phyloP scores from a whole-genome alignment of 2,329 filamentous ascomycete species.

The Exophiala bonariae region DNA sequence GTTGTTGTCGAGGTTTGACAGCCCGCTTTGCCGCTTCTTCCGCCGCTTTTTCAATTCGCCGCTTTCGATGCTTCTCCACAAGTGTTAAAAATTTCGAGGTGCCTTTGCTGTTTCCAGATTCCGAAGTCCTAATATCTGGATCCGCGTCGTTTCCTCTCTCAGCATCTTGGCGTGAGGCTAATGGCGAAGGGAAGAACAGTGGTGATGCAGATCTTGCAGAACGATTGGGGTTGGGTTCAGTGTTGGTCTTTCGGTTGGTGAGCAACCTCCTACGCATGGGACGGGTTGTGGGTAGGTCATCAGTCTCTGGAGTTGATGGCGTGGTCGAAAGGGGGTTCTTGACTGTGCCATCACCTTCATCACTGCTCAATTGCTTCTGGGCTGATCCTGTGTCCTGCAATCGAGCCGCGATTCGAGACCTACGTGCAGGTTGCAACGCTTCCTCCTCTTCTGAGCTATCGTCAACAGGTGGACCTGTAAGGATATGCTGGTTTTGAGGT shows the following conservation, averaged over 20 bases:
- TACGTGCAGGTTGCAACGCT: slow-evolving; percentile 49
- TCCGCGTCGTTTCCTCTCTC: slow-evolving; percentile 25
- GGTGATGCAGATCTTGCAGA: slow-evolving; percentile 34
- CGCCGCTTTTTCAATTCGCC: slow-evolving; percentile 67
- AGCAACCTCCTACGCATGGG: slow-evolving; percentile 32
- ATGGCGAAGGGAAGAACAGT: slow-evolving; percentile 45
- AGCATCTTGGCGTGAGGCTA: slow-evolving; percentile 17
- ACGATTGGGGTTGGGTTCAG: slow-evolving; percentile 29
- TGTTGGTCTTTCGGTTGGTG: slow-evolving; percentile 32
- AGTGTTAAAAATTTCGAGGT: slow-evolving; percentile 69
- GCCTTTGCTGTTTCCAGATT: slow-evolving; percentile 23
- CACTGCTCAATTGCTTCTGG: neutral
- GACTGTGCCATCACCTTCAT: slow-evolving; percentile 12
- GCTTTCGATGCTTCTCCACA: slow-evolving; percentile 70
- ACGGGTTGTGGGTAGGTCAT: slow-evolving; percentile 33
- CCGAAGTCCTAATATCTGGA: slow-evolving; percentile 22
- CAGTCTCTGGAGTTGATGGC: slow-evolving; percentile 11
- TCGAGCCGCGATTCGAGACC: slow-evolving; percentile 64
- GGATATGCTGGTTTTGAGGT: neutral
- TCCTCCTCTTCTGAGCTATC: slow-evolving; percentile 49
- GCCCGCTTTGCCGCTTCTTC: slow-evolving; percentile 45
- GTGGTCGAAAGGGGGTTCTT: neutral
- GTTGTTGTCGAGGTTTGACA: slow-evolving; percentile 32
- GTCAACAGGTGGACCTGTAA: slow-evolving; percentile 13
- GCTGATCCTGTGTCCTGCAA: slow-evolving; percentile 51